Evolutionary conservation across 257 asterid species (phyloP), one percentile per base, ranked within the genome.

Genomic region (Solanum virginianum): DNA sequence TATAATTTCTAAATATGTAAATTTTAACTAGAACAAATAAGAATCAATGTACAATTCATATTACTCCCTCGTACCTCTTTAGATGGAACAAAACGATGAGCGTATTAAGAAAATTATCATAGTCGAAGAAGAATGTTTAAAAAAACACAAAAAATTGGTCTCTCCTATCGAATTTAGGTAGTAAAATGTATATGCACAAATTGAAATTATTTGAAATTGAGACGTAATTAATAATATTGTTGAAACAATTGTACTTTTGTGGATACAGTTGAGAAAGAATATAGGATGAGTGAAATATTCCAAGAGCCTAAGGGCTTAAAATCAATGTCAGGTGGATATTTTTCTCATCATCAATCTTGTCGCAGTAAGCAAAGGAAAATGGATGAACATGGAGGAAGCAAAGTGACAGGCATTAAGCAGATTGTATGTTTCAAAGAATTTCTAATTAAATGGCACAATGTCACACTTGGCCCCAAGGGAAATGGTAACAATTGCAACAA

Each of bases 401-500:
- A 90, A 89, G 88, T 92, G 20, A 92, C 87, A 39, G 95, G 97
- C 57, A 95, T 95, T 84, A 87, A 89, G 80, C 95, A 95, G 43
- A 94, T 95, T 18, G 96, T 94, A n/a, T 88, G 85, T 85, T 91
- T 95, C 9, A 95, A 93, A 80, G 94, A 90, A 43, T 56, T 94
- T 86, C 91, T 94, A 16, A 87, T 88, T 10, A 95, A 90, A 85
- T 95, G 98, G 98, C 97, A 95, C 85, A 83, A 29, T 2, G 95
- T 80, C 2, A 84, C 98, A 0, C 90, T 93, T 18, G 92, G 95
- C 15, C 85, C 90, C 12, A 92, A 87, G 63, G 88, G 77, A 32
- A 39, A 60, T 59, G 49, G 36, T 55, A 41, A 20, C 22, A 57
- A 57, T 57, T 57, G 51, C 54, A 11, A 43, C 39, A 6, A 75